phyloP scores from a whole-genome alignment of 2,329 filamentous ascomycete genomes.

The Scytalidium sp. region DNA sequence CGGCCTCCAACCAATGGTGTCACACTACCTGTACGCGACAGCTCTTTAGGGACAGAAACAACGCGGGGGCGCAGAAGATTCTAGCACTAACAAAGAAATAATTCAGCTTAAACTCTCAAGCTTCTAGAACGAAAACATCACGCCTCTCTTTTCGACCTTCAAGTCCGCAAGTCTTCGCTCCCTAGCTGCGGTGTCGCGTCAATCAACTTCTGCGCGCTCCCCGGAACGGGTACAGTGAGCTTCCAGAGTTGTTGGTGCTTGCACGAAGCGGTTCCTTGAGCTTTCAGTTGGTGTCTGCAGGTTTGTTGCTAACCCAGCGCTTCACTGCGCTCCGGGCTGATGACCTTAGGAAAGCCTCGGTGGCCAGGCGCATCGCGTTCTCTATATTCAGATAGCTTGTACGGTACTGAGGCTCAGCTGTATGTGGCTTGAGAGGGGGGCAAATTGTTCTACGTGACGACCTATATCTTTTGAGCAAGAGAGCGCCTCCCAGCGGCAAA shows the following conservation, averaged over 20 bases:
- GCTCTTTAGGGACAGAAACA: neutral
- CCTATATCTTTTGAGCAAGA: neutral
- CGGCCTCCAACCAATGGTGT: too few relatives aligned
- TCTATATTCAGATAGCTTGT: neutral
- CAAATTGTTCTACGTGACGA: neutral
- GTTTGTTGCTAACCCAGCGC: slow-evolving; percentile 15
- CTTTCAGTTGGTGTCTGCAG: neutral
- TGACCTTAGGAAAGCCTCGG: slow-evolving; percentile 19
- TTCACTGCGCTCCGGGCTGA: slow-evolving; percentile 24
- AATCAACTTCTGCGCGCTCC: slow-evolving; percentile 28
- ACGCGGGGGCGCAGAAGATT: neutral
- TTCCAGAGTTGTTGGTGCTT: slow-evolving; percentile 28
- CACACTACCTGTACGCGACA: too few relatives aligned
- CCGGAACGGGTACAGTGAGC: slow-evolving; percentile 26
- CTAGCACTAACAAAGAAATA: neutral
- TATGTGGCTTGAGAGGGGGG: neutral
- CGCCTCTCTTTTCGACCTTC: neutral
- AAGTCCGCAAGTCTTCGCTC: neutral
- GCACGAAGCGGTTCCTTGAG: slow-evolving; percentile 9
- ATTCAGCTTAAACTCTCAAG: neutral
- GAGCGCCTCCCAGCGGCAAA: neutral
- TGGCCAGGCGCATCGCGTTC: slow-evolving; percentile 19
- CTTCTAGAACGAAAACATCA: neutral
- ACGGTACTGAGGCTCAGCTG: neutral
- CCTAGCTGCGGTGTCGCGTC: slow-evolving; percentile 14